Conservation (phyloP, 345 rosid species). For the Tarenaya hassleriana region DNA sequence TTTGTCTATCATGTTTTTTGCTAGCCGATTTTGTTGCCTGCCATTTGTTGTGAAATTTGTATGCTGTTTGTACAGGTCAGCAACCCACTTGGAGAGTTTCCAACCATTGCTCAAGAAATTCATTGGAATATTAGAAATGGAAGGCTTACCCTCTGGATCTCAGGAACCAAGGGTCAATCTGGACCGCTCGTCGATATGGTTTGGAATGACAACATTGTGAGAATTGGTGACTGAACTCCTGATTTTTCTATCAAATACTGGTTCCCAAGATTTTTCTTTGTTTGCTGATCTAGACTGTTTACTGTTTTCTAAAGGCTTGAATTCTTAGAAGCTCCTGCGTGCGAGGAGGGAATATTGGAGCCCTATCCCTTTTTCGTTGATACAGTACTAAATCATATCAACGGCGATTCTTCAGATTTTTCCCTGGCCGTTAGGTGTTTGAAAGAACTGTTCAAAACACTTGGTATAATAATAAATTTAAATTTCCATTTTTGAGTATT, state of each 20-base stretch:
- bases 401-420: constrained; percentile 84
- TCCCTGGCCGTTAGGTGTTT: constrained; percentile 82
- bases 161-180: constrained; percentile 53
- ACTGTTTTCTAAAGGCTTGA: constrained; percentile 64
- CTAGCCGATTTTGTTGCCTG: constrained; percentile 11
- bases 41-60: constrained; percentile 18
- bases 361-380: constrained; percentile 90
- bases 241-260: constrained; percentile 6
- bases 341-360: constrained; percentile 94
- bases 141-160: constrained; percentile 50
- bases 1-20: constrained; percentile 6
- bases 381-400: constrained; percentile 80
- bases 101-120: constrained; percentile 82
- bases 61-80: constrained; percentile 51
- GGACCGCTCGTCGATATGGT: constrained; percentile 77
- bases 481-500: constrained; percentile 7
- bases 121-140: constrained; percentile 73
- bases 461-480: constrained; percentile 48
- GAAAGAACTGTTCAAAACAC: constrained; percentile 85
- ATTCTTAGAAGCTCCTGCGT: constrained; percentile 86
- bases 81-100: constrained; percentile 81
- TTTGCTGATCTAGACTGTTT: constrained; percentile 17
- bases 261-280: constrained; percentile 4
- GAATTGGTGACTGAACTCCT: constrained; percentile 31
- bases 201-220: constrained; percentile 91